phyloP scores from a whole-genome alignment of 2,329 filamentous ascomycete species.

The Pezicula neosporulosa region DNA sequence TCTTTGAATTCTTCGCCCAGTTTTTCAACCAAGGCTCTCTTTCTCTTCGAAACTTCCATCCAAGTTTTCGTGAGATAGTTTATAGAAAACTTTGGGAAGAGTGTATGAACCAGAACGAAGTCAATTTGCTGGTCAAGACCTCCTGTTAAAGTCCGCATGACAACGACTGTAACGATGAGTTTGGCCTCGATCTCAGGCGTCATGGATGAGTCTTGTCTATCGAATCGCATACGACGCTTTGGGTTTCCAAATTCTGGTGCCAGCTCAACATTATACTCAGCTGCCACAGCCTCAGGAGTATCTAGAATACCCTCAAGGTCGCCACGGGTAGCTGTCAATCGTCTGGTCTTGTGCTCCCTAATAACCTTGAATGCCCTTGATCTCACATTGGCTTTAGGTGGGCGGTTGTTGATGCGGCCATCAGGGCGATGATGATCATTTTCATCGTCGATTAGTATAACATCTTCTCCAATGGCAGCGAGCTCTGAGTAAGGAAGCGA shows the following conservation, averaged over 20 bases:
- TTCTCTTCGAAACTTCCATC: slow-evolving; percentile 46
- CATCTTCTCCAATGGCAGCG: slow-evolving; percentile 15
- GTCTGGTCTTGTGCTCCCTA: slow-evolving; percentile 15
- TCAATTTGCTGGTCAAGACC: slow-evolving; percentile 57
- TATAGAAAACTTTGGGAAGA: slow-evolving; percentile 52
- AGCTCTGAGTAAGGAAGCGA: slow-evolving; percentile 40
- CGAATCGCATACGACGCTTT: background rate
- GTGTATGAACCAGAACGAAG: slow-evolving; percentile 53
- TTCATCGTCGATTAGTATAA: background rate
- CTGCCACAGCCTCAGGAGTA: slow-evolving; percentile 10
- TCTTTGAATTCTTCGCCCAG: slow-evolving; percentile 62
- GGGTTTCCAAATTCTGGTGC: slow-evolving; percentile 1
- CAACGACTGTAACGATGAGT: slow-evolving; percentile 54
- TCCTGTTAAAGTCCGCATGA: slow-evolving; percentile 54
- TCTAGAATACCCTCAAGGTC: slow-evolving; percentile 23
- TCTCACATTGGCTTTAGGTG: background rate
- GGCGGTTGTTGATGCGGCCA: background rate
- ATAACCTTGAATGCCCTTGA: background rate
- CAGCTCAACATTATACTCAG: slow-evolving; percentile 17
- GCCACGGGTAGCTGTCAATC: slow-evolving; percentile 13
- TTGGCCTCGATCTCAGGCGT: slow-evolving; percentile 40
- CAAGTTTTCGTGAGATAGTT: slow-evolving; percentile 53
- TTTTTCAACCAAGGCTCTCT: slow-evolving; percentile 49
- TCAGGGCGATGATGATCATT: background rate
- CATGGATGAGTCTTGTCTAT: slow-evolving; percentile 26